Base-by-base conservation (phyloP, 495 filamentous ascomycete species). In the Trypethelium eluteriae region DNA sequence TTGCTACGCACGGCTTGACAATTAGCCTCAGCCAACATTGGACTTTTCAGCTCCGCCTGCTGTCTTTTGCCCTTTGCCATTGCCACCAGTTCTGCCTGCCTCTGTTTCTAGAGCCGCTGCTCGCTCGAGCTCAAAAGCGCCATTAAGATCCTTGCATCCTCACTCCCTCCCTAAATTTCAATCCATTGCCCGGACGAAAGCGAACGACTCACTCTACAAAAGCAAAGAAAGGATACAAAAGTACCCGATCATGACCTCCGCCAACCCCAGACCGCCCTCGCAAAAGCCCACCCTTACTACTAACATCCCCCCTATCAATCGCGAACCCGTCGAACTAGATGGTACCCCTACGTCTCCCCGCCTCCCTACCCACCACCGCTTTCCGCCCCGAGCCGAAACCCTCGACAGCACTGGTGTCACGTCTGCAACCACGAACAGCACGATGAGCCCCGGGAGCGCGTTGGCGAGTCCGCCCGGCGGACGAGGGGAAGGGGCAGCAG, bases 321-420 rank as follows among this genome's bases (percentile, higher is more conserved):
- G 64, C 7, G 66, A 66, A 62, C 75, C 76, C 11, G 69, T 75
- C 6, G 76, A 78, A 66, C 65, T 78, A 4, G 76, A 78, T 41
- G 68, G 70, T 63, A 67, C 67, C 38, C 71, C 72, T 6, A 67
- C 67, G 14, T 71, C 72, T 39, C 64, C 69, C 25, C 53, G 36
- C 49, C 10, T 5, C 10, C 49, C 11, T 32, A 7, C 5, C 53
- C 25, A 11, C 5, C 53, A 18, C 53, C 18, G 34, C 53, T 14
- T 14, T 32, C 18, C 3, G 25, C 53, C 53, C 6, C 53, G 53
- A 4, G 53, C 53, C 53, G 53, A 59, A 6, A 59, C 53, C 5
- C 53, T 59, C 53, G 53, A 59, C 25, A 59, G 53, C 32, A 36
- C 53, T 6, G 32, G 53, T 6, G 32, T 32, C 3, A 36, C 53